A percentile compares a stretch with the other conserved stretches of the same genome.
Evolutionary conservation across 2,329 filamentous ascomycete genomes (phyloP).

Genomic region (Myriosclerotinia curreyana): DNA sequence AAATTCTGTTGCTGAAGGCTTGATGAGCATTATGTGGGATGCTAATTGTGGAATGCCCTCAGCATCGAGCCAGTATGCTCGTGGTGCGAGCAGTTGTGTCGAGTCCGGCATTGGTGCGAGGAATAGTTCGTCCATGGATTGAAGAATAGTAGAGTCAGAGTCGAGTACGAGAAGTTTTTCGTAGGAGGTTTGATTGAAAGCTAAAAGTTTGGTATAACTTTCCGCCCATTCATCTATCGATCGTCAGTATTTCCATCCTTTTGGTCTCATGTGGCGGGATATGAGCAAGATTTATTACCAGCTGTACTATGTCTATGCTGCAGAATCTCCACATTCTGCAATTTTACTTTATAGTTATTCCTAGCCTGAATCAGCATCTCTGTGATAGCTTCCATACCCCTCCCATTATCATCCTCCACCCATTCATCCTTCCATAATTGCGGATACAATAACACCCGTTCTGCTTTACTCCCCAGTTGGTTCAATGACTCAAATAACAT

Average conservation of each 20-base stretch:
- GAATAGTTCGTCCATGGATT: conserved; percentile 59
- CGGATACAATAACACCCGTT: conserved; percentile 49
- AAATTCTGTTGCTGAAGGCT: conserved; percentile 53
- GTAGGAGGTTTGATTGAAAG: conserved; percentile 65
- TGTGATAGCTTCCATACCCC: conserved; percentile 41
- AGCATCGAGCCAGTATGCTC: conserved; percentile 55
- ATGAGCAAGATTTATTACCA: conserved; percentile 36
- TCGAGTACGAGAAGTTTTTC: conserved; percentile 30
- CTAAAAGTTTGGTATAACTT: conserved; percentile 65
- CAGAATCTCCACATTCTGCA: conserved; percentile 45
- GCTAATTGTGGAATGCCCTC: conserved; percentile 47
- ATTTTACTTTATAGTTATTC: conserved; percentile 46
- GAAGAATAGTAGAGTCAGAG: conserved; percentile 33
- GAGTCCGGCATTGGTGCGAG: conserved; percentile 51
- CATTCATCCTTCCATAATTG: conserved; percentile 25
- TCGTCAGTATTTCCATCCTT: conserved; percentile 2
- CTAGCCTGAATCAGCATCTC: conserved; percentile 40
- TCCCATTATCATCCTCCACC: conserved; percentile 40
- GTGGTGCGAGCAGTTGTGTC: conserved; percentile 49
- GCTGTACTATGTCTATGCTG: conserved; percentile 40
- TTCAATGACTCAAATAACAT: conserved; percentile 50
- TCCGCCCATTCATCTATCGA: conserved; percentile 29
- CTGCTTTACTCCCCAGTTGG: conserved; percentile 44
- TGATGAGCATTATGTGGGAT: conserved; percentile 56
- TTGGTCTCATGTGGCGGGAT: neutral